These are phyloP conservation scores for Auricularia sp. DNA, from an alignment of 768 basidiomycete genomes.

Conservation along the genomic window DNA sequence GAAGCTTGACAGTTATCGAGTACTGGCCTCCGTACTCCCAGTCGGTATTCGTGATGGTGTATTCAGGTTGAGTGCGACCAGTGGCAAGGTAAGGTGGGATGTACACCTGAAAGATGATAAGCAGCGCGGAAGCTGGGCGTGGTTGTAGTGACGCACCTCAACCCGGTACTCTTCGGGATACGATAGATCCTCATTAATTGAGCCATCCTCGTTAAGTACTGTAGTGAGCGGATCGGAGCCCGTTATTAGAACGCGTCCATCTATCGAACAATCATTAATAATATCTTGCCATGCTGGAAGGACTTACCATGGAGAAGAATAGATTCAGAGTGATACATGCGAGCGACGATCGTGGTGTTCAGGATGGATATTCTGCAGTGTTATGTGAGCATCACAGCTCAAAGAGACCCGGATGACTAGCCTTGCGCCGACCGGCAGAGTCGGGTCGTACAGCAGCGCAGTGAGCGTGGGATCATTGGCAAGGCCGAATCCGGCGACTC, in stretches of 20 bases:
- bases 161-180: constrained; percentile 13
- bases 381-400: neutral
- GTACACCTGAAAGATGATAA: constrained; percentile 2
- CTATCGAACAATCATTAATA: neutral
- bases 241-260: constrained; percentile 13
- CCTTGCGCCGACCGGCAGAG: constrained; percentile 32
- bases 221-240: constrained; percentile 12
- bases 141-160: constrained; percentile 2
- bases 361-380: constrained; percentile 42
- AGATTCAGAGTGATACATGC: constrained; percentile 15
- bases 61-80: constrained; percentile 12
- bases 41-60: constrained; percentile 48
- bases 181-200: constrained; percentile 7
- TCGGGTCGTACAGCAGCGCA: constrained; percentile 63
- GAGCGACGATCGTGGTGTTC: constrained; percentile 13
- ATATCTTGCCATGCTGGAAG: neutral
- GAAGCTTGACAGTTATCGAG: constrained; percentile 26
- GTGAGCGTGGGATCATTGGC: constrained; percentile 33
- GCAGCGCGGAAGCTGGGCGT: neutral
- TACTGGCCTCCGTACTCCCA: constrained; percentile 51
- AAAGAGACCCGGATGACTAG: neutral
- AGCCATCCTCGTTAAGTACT: neutral
- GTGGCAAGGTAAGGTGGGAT: constrained; percentile 13
- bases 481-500: constrained; percentile 15
- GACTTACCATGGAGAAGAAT: constrained; percentile 10